Base-by-base conservation (phyloP, 2,329 filamentous ascomycete genomes). In the Byssochlamys sp. region DNA sequence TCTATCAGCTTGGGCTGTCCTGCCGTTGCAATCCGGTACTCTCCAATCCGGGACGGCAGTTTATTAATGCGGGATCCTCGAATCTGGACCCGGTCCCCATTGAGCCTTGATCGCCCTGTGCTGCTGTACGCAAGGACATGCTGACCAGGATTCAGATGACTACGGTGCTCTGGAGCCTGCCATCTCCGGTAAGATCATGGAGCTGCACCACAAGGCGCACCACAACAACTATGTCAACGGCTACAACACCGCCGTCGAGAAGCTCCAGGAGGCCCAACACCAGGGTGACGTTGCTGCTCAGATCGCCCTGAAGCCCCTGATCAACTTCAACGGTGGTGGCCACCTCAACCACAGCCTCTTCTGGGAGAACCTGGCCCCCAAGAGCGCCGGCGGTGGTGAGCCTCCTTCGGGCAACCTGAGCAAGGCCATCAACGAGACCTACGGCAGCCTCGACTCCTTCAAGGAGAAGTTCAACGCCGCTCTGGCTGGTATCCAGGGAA, bases 151-250 rank as follows among this genome's bases (percentile, higher is more conserved):
- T 6, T 11, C 64, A 96, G 92, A 97, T 73, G 94, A 96, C 81
- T 99, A 96, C 76, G 90, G 88, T 72, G 94, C 91, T 55, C 90
- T 99, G 68, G 94, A 99, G 79, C 84, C 83, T 65, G 75, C 81
- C 71, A 82, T 96, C 78, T 91, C 88, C 53, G 88, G 88, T 73
- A 85, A 94, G 78, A 96, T 96, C 80, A 96, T 96, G 91, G 89
- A 95, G 79, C 84, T 95, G 52, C 91, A 96, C 81, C 89, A 96
- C 84, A 86, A 84, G 78, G 92, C 91, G 77, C 91, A 96, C 82
- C 91, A 96, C 80, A 86, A 92, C 77, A 91, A 91, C 69, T 96
- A 96, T 74, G 90, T 96, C 67, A 94, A 86, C 75, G 88, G 87
- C 73, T 89, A 89, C 80, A 96, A 96, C 80, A 81, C 86, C 60